phyloP scores from a whole-genome alignment of 2,329 filamentous ascomycete genomes.

The Fusarium newnesense region DNA sequence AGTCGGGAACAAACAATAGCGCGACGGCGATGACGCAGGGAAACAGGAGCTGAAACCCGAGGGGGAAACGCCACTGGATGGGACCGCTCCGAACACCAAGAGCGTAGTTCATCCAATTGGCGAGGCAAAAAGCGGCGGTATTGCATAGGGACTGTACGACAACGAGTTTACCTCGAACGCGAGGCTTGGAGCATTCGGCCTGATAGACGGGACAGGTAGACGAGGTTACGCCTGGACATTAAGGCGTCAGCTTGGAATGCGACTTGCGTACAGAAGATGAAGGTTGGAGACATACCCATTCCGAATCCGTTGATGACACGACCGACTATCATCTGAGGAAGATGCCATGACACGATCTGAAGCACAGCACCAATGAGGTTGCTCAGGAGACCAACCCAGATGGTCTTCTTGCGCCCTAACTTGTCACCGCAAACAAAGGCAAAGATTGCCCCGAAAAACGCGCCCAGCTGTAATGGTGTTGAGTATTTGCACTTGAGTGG shows the following conservation, averaged over 20 bases:
- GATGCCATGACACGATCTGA: background rate
- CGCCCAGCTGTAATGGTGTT: background rate
- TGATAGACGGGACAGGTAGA: background rate
- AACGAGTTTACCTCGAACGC: background rate
- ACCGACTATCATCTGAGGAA: background rate
- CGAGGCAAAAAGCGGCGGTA: background rate
- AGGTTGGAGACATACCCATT: background rate
- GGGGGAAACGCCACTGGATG: background rate
- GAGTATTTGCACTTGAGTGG: too few species aligned
- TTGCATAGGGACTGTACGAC: background rate
- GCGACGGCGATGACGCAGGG: background rate
- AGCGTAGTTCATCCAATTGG: background rate
- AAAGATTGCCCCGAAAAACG: background rate
- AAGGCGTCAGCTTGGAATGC: background rate
- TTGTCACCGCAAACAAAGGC: background rate
- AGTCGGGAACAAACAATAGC: background rate
- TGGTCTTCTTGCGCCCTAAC: background rate
- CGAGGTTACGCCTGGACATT: background rate
- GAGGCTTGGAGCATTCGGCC: background rate
- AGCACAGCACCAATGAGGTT: background rate
- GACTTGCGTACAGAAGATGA: background rate
- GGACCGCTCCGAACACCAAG: background rate
- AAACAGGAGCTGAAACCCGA: background rate
- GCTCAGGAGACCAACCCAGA: background rate
- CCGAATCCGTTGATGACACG: background rate